Conservation (phyloP, 352 stramenopile species). For the Pythium coloratum region DNA sequence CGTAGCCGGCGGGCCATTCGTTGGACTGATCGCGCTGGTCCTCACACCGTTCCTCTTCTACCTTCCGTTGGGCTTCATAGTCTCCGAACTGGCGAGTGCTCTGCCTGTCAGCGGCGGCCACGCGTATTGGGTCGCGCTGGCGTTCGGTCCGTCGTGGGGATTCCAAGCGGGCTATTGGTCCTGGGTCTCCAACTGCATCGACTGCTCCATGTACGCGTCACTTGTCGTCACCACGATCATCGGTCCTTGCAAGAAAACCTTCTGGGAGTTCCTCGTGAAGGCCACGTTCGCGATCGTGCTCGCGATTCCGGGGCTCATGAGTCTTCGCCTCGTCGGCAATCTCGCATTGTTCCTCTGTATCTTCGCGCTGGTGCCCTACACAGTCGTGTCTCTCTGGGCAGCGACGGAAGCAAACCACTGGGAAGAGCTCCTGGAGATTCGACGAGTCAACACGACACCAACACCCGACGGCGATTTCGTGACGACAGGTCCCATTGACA, state of each 20-base stretch:
- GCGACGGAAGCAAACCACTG: slow-evolving; percentile 35
- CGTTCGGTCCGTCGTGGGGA: slow-evolving; percentile 65
- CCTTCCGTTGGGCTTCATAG: slow-evolving; percentile 45
- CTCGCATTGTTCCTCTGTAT: slow-evolving; percentile 32
- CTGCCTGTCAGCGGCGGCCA: slow-evolving; percentile 53
- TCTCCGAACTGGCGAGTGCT: slow-evolving; percentile 49
- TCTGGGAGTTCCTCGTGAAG: slow-evolving; percentile 46
- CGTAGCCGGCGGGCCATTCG: slow-evolving; percentile 39
- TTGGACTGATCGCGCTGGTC: slow-evolving; percentile 38
- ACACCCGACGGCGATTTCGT: slow-evolving; percentile 20
- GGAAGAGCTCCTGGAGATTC: slow-evolving; percentile 36
- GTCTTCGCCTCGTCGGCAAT: slow-evolving; percentile 40
- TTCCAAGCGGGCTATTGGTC: slow-evolving; percentile 84
- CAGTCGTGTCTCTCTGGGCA: slow-evolving; percentile 43
- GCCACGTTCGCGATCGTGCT: slow-evolving; percentile 49
- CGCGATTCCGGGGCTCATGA: slow-evolving; percentile 46
- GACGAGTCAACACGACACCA: slow-evolving; percentile 24
- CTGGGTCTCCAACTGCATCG: slow-evolving; percentile 79
- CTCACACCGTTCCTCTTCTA: slow-evolving; percentile 49
- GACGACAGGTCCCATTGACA: slow-evolving; percentile 7
- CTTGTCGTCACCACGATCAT: slow-evolving; percentile 39
- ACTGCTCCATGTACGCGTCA: slow-evolving; percentile 69
- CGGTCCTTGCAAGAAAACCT: slow-evolving; percentile 25
- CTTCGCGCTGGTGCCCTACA: slow-evolving; percentile 41
- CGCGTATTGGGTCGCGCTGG: slow-evolving; percentile 67